Evolutionary conservation across 228 moss, liverwort and hornwort genomes (phyloP).

Genomic region (Sphagnum fallax): DNA sequence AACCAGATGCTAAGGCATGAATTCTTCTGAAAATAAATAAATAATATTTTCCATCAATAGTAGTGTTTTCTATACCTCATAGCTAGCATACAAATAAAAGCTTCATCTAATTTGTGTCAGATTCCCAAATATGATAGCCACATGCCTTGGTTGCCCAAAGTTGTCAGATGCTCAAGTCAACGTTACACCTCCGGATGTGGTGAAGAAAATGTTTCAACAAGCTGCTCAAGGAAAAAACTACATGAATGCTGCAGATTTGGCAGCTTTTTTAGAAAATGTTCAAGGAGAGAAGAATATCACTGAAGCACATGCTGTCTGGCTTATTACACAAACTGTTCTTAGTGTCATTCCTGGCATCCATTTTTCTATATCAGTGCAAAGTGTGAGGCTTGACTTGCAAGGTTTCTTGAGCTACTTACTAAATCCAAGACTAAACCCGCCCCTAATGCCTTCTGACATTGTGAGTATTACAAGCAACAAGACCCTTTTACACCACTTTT

Average conservation of each 20-base stretch:
- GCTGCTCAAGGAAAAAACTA: conserved; percentile 53
- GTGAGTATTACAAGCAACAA: conserved; percentile 15
- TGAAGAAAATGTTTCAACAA: conserved; percentile 59
- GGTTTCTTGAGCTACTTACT: conserved; percentile 72
- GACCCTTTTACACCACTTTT: background rate
- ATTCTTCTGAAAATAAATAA: too few species aligned
- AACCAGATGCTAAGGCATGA: too few species aligned
- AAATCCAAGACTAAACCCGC: conserved; percentile 37
- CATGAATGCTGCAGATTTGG: conserved; percentile 45
- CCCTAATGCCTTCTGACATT: conserved; percentile 6
- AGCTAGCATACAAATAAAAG: too few species aligned
- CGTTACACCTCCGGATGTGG: conserved; percentile 27
- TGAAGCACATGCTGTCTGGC: conserved; percentile 37
- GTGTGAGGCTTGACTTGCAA: conserved; percentile 39
- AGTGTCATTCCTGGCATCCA: conserved; percentile 38
- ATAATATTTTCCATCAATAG: too few species aligned
- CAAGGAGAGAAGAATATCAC: conserved; percentile 50
- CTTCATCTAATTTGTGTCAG: too few species aligned
- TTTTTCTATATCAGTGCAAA: conserved; percentile 34
- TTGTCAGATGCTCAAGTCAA: too few species aligned
- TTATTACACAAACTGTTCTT: conserved; percentile 32
- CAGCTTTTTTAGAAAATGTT: conserved; percentile 31
- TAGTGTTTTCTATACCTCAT: too few species aligned
- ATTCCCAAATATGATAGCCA: too few species aligned
- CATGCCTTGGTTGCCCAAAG: too few species aligned